phyloP scores from a whole-genome alignment of 139 green algal genomes.

The Penium margaritaceum region DNA sequence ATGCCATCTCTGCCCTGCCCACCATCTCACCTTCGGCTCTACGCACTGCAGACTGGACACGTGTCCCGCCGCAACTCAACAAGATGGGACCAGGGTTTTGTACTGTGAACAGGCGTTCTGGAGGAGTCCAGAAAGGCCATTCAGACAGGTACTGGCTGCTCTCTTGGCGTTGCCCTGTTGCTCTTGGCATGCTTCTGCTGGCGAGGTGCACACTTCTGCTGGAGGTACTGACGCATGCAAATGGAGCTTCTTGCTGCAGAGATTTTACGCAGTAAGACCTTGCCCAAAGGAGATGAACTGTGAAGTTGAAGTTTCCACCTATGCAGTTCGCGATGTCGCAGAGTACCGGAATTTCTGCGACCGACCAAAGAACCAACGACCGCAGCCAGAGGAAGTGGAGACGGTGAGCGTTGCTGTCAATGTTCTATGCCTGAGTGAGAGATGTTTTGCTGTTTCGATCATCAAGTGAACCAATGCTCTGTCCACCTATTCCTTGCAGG shows the following conservation, averaged over 20 bases:
- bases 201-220: not conserved
- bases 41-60: conserved; percentile 11
- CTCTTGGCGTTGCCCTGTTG: not conserved
- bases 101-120: conserved; percentile 36
- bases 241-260: too few relatives aligned
- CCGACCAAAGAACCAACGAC: conserved; percentile 22
- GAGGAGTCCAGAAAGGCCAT: conserved; percentile 28
- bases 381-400: conserved; percentile 10
- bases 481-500: conserved; percentile 10
- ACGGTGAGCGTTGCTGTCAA: not conserved
- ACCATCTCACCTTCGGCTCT: too few relatives aligned
- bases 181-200: not conserved
- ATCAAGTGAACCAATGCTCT: not conserved
- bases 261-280: conserved; percentile 24
- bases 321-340: conserved; percentile 17
- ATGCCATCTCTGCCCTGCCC: not conserved
- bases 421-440: not conserved
- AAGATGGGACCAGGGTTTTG: conserved; percentile 22
- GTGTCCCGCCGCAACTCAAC: conserved; percentile 17
- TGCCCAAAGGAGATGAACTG: conserved; percentile 28
- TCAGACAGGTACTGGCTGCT: not conserved
- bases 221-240: not conserved
- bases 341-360: conserved; percentile 37
- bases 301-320: conserved; percentile 29
- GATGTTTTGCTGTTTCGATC: not conserved